Evolutionary conservation across 768 basidiomycete genomes (phyloP), one percentile per base, ranked within the genome.

Genomic region (Mycena crocata): DNA sequence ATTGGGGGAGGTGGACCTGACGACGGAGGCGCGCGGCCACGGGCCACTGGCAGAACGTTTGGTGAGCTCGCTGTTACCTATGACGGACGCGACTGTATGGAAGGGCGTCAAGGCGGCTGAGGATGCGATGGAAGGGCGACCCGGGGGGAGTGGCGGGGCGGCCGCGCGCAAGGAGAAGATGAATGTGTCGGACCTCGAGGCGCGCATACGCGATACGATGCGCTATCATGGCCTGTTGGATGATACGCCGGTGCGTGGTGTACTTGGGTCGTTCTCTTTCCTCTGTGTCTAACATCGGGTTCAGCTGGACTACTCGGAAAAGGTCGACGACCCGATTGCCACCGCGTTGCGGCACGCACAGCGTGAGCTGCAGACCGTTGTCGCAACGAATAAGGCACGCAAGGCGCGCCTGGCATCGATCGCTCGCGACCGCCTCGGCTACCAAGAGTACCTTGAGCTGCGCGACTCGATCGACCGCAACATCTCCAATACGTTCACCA

Each of bases 281-380:
- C 49, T 23, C 37, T 50, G 21, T 49, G 45, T 35, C 57, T 60
- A 26, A 56, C 45, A 56, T 48, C 30, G 62, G 46, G 46, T 70
- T 28, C 67, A 93, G 92, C 91, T 92, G 50, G 89, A 94, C 75
- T 94, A 87, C 73, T 82, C 87, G 26, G 85, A 89, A 48, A 89
- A 91, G 66, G 92, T 96, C 39, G 97, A 99, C 75, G 98, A 99
- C 77, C 96, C 96, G 34, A 93, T 99, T 52, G 91, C 96, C 10
- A 90, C 93, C 2, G 92, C 94, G 1, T 87, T 99, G 1, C 92
- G 97, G 3, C 90, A 94, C 45, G 93, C 94, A 21, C 98, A 99
- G 76, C 81, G 85, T 17, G 89, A 95, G 69, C 85, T 99, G 7
- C 88, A 92, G 13, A 82, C 81, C 8, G 93, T 98, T 52, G 83